phyloP scores from a whole-genome alignment of 129 eudicot genomes.

The Smallanthus sonchifolius region DNA sequence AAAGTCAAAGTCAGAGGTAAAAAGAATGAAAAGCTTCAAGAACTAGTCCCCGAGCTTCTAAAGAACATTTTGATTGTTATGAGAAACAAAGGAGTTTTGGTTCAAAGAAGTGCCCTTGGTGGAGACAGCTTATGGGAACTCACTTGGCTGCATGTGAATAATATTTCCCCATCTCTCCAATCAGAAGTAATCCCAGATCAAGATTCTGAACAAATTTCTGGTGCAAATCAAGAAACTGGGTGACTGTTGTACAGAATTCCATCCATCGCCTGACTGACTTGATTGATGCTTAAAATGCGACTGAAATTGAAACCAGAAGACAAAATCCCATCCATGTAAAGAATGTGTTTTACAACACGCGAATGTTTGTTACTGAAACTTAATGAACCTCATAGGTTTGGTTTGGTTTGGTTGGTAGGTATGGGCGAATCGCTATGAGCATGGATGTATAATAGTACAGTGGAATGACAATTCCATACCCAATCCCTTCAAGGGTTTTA shows the following conservation, averaged over 20 bases:
- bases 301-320: background rate
- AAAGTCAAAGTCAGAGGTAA: constrained; percentile 68
- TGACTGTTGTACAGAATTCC: background rate
- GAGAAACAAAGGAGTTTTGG: constrained; percentile 63
- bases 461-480: background rate
- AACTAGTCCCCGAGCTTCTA: constrained; percentile 67
- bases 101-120: constrained; percentile 67
- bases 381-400: background rate
- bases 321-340: background rate
- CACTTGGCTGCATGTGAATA: constrained; percentile 78
- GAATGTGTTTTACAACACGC: background rate
- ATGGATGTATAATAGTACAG: background rate
- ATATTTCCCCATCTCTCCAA: constrained; percentile 58
- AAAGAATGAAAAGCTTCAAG: constrained; percentile 69
- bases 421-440: background rate
- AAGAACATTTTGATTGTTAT: constrained; percentile 60
- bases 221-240: constrained; percentile 18
- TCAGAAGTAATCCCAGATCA: constrained; percentile 57
- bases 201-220: constrained; percentile 33
- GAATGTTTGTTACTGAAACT: background rate
- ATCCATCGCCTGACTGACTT: background rate
- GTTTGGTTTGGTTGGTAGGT: background rate
- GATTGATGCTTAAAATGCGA: background rate
- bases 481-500: background rate
- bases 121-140: constrained; percentile 82